Base-by-base conservation (phyloP, 441 rosid species). In the Codiaeum variegatum region DNA sequence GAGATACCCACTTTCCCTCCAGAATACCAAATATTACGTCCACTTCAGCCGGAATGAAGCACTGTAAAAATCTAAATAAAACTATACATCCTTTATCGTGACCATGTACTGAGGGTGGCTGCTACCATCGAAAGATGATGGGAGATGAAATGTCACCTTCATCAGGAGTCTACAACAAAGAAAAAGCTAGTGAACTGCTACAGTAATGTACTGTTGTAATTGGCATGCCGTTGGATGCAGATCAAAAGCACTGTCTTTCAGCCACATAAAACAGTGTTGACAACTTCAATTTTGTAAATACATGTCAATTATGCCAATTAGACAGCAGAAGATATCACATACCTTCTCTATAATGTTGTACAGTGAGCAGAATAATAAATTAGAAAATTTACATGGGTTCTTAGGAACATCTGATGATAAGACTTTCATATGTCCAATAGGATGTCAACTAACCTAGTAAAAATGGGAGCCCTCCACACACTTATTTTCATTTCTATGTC, bases 161-260 rank as follows among this genome's bases (percentile, higher is more conserved):
- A 34, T 28, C 62, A 68, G 47, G 23, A 66, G 66, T 18, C 26
- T n/a, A 42, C 11, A 68, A 26, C 21, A 68, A 54, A 54, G 61
- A 68, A 62, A 31, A 13, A 40, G 21, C 34, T 5, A 38, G 24
- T 5, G 15, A 40, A 40, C 15, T 64, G 38, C 15, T 52, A 31
- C 56, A 8, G 8, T 64, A 46, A 16, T 51, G 28, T 29, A 40
- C 19, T 10, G 18, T 56, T 38, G 36, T 34, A 5, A 23, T 47
- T 40, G 23, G 28, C 31, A 58, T 56, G 4, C 36, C 55, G 15
- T 3, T n/a, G 18, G 31, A 42, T 46, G 18, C 49, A 69, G 49
- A 63, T 52, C 11, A 6, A 40, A 40, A 16, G 31, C 52, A 64
- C 18, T 24, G 26, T 64, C 31, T 69, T 21, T 64, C 73, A 26